phyloP scores from a whole-genome alignment of 345 rosid genomes.

The Populus alba region DNA sequence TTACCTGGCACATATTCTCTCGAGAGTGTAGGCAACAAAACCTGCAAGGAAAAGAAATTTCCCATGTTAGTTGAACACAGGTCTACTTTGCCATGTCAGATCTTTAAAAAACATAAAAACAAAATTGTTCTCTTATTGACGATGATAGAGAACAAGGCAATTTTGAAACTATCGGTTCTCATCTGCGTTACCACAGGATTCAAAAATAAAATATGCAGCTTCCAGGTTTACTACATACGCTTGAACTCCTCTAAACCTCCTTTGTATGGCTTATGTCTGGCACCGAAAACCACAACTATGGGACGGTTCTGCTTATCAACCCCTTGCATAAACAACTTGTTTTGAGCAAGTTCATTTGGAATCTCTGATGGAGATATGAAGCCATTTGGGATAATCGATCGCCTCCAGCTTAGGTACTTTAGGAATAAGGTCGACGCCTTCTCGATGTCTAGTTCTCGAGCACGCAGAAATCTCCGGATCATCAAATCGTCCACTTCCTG shows the following conservation, averaged over 20 bases:
- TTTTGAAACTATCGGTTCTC: neutral
- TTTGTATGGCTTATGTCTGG: constrained; percentile 63
- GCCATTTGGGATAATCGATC: constrained; percentile 54
- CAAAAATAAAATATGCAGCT: neutral
- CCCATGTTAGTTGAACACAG: neutral
- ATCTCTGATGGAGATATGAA: constrained; percentile 51
- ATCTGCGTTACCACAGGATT: neutral
- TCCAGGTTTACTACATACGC: constrained; percentile 38
- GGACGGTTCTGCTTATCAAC: constrained; percentile 74
- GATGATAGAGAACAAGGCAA: neutral
- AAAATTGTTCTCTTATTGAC: neutral
- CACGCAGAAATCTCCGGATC: constrained; percentile 79
- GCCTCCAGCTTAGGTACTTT: constrained; percentile 72
- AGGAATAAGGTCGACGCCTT: constrained; percentile 70
- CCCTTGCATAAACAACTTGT: constrained; percentile 74
- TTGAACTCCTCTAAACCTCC: constrained; percentile 70
- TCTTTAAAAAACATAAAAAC: neutral
- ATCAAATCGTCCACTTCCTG: constrained; percentile 77
- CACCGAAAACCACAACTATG: constrained; percentile 48
- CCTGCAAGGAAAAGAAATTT: constrained; percentile 33
- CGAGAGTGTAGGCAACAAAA: constrained; percentile 61
- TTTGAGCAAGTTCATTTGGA: constrained; percentile 55
- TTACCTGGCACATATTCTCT: constrained; percentile 69
- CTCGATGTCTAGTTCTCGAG: constrained; percentile 83
- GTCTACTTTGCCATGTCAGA: neutral